Conservation (phyloP, 2,329 filamentous ascomycete species). For the Colletotrichum sp. region DNA sequence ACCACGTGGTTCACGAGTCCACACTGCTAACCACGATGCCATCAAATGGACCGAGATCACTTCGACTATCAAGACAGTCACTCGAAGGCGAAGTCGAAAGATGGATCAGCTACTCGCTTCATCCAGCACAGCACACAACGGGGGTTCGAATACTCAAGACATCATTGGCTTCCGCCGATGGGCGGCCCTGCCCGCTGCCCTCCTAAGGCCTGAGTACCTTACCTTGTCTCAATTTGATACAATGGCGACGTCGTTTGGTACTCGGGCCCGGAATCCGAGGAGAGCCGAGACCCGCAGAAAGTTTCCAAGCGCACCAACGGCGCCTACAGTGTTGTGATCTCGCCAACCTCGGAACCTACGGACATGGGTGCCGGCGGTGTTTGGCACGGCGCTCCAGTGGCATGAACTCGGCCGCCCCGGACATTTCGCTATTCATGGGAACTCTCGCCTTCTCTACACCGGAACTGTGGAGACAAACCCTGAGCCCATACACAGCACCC, state of each 20-base stretch:
- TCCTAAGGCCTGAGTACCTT: not conserved
- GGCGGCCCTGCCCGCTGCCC: not conserved
- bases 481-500: too few species aligned
- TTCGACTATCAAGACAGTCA: not conserved
- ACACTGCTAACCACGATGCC: not conserved
- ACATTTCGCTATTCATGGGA: fast-evolving
- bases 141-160: not conserved
- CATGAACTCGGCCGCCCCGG: not conserved
- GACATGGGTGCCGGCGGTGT: not conserved
- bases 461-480: not conserved
- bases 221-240: not conserved
- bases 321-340: not conserved
- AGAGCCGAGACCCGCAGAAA: fast-evolving
- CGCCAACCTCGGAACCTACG: not conserved
- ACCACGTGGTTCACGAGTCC: not conserved
- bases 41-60: not conserved
- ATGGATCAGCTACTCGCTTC: not conserved
- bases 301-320: not conserved
- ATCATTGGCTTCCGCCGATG: not conserved
- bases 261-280: fast-evolving
- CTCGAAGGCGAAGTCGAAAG: not conserved
- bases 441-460: not conserved
- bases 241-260: not conserved
- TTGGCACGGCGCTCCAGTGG: fast-evolving
- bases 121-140: not conserved